Percentiles rank a stretch among this genome's conserved stretches.
Conservation (phyloP, 2,329 filamentous ascomycete genomes). For the Mycosphaerella sp. region DNA sequence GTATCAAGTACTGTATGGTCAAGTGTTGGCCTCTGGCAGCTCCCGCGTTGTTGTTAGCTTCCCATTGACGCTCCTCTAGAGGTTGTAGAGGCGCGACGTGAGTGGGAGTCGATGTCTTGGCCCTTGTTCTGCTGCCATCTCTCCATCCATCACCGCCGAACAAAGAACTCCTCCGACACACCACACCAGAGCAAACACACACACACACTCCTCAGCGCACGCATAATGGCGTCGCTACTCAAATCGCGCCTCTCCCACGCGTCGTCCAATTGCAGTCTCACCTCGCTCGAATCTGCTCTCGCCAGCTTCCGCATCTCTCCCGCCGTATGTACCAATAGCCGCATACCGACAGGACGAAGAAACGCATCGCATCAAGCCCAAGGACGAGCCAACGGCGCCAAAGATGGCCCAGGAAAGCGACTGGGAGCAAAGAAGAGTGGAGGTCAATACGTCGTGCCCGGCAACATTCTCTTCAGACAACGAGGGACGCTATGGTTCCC, state of each 20-base stretch:
- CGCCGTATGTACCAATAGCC: conserved; percentile 2
- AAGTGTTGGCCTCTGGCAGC: background rate
- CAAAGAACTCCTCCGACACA: background rate
- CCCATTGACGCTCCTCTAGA: background rate
- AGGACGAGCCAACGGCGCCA: conserved; percentile 62
- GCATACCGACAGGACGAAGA: conserved; percentile 29
- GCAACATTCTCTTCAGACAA: conserved; percentile 98
- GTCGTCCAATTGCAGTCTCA: conserved; percentile 26
- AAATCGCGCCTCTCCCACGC: conserved; percentile 16
- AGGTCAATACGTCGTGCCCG: conserved; percentile 88
- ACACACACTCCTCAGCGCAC: background rate
- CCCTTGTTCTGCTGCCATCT: background rate
- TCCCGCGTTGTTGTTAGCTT: background rate
- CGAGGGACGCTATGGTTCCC: conserved; percentile 91
- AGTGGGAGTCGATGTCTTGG: background rate
- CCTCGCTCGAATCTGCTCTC: conserved; percentile 29
- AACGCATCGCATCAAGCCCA: conserved; percentile 60
- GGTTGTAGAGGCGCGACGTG: background rate
- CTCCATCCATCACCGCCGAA: background rate
- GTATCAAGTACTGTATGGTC: background rate
- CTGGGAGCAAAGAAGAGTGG: conserved; percentile 89
- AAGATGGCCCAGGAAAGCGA: conserved; percentile 72
- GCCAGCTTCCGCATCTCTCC: conserved; percentile 29
- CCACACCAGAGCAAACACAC: background rate
- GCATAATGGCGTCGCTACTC: conserved; percentile 4